Evolutionary conservation across 208 protist genomes (phyloP).

Genomic region (Borovskyia barvae): DNA sequence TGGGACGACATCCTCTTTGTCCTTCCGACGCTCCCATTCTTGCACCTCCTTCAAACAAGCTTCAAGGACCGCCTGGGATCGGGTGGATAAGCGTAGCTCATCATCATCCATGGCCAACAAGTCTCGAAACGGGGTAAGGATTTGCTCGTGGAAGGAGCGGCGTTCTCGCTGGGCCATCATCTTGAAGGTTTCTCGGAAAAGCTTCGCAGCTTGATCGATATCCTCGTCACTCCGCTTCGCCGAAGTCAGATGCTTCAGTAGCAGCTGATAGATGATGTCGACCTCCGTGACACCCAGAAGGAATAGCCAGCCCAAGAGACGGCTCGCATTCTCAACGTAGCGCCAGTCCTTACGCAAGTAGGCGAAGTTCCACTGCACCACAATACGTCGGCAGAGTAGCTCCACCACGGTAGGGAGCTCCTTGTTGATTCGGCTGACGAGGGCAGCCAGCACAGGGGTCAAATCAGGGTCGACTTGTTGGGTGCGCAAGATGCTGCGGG

Average conservation of each 20-base stretch:
- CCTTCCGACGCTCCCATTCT: conserved; percentile 81
- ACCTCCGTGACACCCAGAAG: conserved; percentile 79
- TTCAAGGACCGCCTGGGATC: conserved; percentile 97
- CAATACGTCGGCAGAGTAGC: conserved; percentile 92
- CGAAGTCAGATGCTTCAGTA: conserved; percentile 60
- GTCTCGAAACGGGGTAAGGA: conserved; percentile 78
- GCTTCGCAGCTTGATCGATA: conserved; percentile 87
- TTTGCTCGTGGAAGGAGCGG: conserved; percentile 62
- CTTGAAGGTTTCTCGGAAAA: conserved; percentile 74
- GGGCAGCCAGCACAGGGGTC: conserved; percentile 94
- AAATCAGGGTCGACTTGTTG: conserved; percentile 94
- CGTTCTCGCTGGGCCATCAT: conserved; percentile 60
- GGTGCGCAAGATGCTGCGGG: conserved; percentile 92
- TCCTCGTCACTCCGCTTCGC: conserved; percentile 94
- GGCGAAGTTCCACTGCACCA: conserved; percentile 86
- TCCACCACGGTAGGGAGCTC: conserved; percentile 96
- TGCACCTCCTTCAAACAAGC: conserved; percentile 90
- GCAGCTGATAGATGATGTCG: conserved; percentile 74
- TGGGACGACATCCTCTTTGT: conserved; percentile 76
- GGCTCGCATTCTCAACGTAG: conserved; percentile 64
- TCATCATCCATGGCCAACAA: conserved; percentile 91
- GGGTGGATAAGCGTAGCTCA: conserved; percentile 86
- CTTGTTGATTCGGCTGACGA: conserved; percentile 97
- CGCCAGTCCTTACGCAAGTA: conserved; percentile 92
- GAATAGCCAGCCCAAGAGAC: conserved; percentile 73